Evolutionary conservation across 352 stramenopile genomes (phyloP).

Genomic region (Globisporangium barbulae): DNA sequence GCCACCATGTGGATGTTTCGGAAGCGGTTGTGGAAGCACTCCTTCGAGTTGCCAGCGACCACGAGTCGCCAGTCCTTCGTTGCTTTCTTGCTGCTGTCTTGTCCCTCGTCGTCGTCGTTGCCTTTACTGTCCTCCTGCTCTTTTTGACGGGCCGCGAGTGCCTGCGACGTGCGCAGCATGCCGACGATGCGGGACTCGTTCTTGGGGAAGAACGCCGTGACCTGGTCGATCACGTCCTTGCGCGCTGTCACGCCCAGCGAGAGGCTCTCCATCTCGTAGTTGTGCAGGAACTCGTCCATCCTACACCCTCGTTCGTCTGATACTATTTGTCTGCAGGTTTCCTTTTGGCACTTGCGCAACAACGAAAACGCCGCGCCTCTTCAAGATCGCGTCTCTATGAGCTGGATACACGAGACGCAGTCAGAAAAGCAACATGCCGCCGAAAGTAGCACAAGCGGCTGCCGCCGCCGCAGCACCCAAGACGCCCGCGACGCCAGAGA

Average conservation of each 20-base stretch:
- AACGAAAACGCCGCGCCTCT: conserved; percentile 11
- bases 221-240: conserved; percentile 46
- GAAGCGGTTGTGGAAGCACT: conserved; percentile 54
- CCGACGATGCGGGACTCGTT: conserved; percentile 25
- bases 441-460: conserved; percentile 18
- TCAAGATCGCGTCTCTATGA: conserved; percentile 20
- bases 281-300: conserved; percentile 70
- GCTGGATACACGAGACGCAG: no score
- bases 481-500: conserved; percentile 16
- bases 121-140: background rate
- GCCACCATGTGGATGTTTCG: conserved; percentile 69
- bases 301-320: background rate
- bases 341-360: background rate
- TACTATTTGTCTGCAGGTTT: background rate
- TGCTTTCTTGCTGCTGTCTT: conserved; percentile 9
- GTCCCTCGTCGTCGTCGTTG: background rate
- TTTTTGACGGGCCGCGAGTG: conserved; percentile 37
- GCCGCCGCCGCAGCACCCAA: conserved; percentile 7
- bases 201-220: conserved; percentile 43
- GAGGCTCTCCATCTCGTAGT: conserved; percentile 78
- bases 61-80: conserved; percentile 22
- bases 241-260: conserved; percentile 59
- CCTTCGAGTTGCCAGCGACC: conserved; percentile 50
- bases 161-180: conserved; percentile 45
- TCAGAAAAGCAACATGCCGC: conserved; percentile 16